Evolutionary conservation across 2,329 filamentous ascomycete species (phyloP).

Genomic region (Fusarium torreyae): DNA sequence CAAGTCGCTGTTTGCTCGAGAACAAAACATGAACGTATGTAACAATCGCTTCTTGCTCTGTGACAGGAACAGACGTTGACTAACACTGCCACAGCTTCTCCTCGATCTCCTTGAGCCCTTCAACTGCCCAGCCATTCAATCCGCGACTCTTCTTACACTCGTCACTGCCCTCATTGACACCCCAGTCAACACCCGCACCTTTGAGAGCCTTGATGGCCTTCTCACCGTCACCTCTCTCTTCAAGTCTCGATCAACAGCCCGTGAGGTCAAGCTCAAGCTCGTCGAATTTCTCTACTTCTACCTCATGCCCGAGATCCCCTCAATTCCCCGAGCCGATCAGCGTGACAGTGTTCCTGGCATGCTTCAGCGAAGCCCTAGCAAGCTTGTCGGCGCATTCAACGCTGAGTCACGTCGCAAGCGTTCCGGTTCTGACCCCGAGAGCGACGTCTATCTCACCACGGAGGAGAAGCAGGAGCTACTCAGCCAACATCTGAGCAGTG

Average conservation of each 20-base stretch:
- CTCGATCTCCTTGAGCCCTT: slow-evolving; percentile 94
- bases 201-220: slow-evolving; percentile 92
- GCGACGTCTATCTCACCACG: slow-evolving; percentile 71
- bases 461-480: slow-evolving; percentile 87
- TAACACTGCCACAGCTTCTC: slow-evolving; percentile 72
- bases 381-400: slow-evolving; percentile 72
- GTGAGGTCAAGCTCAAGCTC: slow-evolving; percentile 94
- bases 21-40: slow-evolving; percentile 93
- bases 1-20: slow-evolving; percentile 86
- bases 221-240: slow-evolving; percentile 93
- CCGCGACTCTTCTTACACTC: slow-evolving; percentile 88
- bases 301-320: slow-evolving; percentile 89
- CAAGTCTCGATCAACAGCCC: slow-evolving; percentile 86
- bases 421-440: slow-evolving; percentile 53
- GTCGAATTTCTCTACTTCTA: slow-evolving; percentile 99
- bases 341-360: slow-evolving; percentile 65
- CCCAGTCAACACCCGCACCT: slow-evolving; percentile 89
- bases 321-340: slow-evolving; percentile 65
- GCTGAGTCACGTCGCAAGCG: slow-evolving; percentile 53
- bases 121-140: slow-evolving; percentile 94
- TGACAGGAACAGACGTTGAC: neutral
- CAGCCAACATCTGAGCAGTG: slow-evolving; percentile 83
- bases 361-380: slow-evolving; percentile 78
- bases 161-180: slow-evolving; percentile 90
- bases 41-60: neutral